Evolutionary conservation across 345 rosid genomes (phyloP), one percentile per base, ranked within the genome.

Genomic region (Carallia pectinifolia): DNA sequence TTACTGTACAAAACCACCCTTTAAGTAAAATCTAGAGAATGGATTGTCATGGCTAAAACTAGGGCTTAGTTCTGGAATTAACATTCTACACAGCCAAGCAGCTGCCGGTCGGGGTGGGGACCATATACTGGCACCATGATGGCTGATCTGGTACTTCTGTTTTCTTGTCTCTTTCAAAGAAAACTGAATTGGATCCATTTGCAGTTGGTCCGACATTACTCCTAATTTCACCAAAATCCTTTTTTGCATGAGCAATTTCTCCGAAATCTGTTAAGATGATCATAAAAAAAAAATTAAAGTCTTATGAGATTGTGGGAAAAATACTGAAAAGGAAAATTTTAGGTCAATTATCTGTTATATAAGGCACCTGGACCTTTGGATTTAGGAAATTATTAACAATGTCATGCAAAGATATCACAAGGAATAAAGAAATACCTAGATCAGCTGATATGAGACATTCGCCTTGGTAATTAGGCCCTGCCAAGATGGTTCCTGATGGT

Each of bases 401-500:
- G 10, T 44, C 15, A 12, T 3, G 50, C 13, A 44, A 44, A 44
- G 50, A 44, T 44, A 44, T 10, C 50, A 10, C 50, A 44, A 44
- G 50, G n/a, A 61, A 16, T 36, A 17, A 19, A 29, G 15, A 8
- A 9, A 31, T 66, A 66, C 72, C 76, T 29, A 76, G 59, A 27
- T 71, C 75, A 61, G 72, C 75, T 67, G 72, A 76, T 67, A 76
- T 52, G 13, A 66, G 72, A 55, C 68, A 71, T 67, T 66, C 80
- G 17, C 72, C 76, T 23, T 36, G 27, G 64, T 76, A 62, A 66
- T 71, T 56, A 48, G 80, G 76, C 15, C 75, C 72, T 1, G 76
- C 75, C 54, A 76, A 62, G 58, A 71, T 23, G 37, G 59, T 37
- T 17, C 80, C 80, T 2, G 65, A 64, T 23, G 80, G 75, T 13